These are phyloP conservation scores for Debaryomycetaceae sp. DNA, from an alignment of 1,139 yeast species.

Conservation along the genomic window DNA sequence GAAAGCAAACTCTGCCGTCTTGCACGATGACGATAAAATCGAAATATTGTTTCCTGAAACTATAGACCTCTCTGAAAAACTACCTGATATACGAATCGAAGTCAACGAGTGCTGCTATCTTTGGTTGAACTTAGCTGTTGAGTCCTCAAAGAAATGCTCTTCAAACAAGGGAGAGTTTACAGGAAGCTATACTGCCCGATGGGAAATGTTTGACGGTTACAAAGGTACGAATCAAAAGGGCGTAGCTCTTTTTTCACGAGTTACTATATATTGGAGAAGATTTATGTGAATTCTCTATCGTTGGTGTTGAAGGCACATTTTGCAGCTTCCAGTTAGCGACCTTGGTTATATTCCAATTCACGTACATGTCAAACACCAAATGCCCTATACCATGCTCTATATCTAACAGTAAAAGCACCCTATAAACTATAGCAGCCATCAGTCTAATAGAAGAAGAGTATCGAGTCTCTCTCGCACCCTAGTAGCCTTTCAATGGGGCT, in stretches of 20 bases:
- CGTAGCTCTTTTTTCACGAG: constrained; percentile 44
- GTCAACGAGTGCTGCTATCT: constrained; percentile 15
- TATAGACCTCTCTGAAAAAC: constrained; percentile 2
- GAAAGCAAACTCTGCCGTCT: constrained; percentile 1
- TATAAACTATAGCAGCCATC: too few species aligned
- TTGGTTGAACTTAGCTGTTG: constrained; percentile 30
- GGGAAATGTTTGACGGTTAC: constrained; percentile 71
- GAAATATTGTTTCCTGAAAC: constrained; percentile 3
- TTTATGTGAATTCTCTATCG: too few species aligned
- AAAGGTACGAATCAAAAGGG: constrained; percentile 61
- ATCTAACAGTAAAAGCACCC: too few species aligned
- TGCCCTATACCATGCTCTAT: too few species aligned
- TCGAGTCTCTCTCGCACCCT: too few species aligned
- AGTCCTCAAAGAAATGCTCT: constrained; percentile 5
- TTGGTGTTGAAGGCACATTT: too few species aligned
- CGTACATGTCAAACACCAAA: too few species aligned
- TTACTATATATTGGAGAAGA: constrained; percentile 37
- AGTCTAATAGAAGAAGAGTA: too few species aligned
- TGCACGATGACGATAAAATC: constrained; percentile 1
- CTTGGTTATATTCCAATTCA: too few species aligned
- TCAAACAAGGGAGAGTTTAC: background rate
- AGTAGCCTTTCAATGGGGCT: too few species aligned
- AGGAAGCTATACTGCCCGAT: constrained; percentile 16
- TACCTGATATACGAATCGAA: constrained; percentile 11
- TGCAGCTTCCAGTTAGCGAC: too few species aligned